Evolutionary conservation across 108 stramenopile genomes (phyloP), one percentile per base, ranked within the genome.

Genomic region (Seminavis robusta): DNA sequence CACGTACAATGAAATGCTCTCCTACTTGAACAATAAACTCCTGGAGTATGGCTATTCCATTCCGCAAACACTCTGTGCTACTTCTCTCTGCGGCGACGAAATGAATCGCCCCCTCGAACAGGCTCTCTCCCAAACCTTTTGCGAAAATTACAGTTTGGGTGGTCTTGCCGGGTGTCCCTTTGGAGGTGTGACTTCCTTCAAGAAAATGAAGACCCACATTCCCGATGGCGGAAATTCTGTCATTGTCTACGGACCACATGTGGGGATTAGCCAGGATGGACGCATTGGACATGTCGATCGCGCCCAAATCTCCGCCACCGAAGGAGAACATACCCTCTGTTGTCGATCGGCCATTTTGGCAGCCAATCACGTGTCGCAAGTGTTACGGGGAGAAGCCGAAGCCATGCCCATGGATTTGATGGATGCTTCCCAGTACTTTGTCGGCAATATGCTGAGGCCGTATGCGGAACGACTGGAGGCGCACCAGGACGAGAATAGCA

Each of bases 121-220:
- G 31, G 70, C 71, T 26, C 61, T 82, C 21, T 59, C 65, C 1
- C 51, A 48, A n/a, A 15, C 37, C 0, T 84, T 61, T 33, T 75
- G 70, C 40, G 58, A 69, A 43, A 73, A 74, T 56, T 83, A 77
- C 44, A 44, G 55, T 28, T 71, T 79, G 56, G 78, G 77, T 6
- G 82, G 82, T 23, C 55, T 84, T 13, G 69, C 81, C 6, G 81
- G 81, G 37, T 78, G 78, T 45, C 69, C 81, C 9, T 79, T 79
- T 42, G 81, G 76, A 8, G 81, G 81, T 27, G 73, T 74, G 30
- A 76, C 74, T 15, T 65, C 70, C 24, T 83, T 78, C 48, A 74
- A 74, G 16, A 77, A 77, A 46, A 79, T 83, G 77, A 61, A 74
- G 21, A 64, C 65, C 24, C 81, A 83, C 62, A 76, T 83, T 34